A percentile compares a stretch with the other conserved stretches of the same genome.
Evolutionary conservation across 1,284 basidiomycete genomes (phyloP).

Genomic region (Vanrija humicola): DNA sequence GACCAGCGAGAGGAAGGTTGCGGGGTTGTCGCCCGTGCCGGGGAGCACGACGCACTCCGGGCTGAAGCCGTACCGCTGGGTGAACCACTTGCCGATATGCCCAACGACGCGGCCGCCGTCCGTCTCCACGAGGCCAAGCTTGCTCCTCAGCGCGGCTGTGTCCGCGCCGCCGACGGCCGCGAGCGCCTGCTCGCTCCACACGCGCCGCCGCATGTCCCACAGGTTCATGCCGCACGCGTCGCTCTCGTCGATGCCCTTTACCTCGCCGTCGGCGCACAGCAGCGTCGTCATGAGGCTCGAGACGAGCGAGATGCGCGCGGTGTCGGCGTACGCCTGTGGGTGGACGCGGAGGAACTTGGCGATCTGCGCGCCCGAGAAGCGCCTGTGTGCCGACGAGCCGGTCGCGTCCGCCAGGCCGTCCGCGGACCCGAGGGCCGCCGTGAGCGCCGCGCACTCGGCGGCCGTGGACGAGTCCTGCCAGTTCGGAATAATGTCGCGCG

Average conservation of each 20-base stretch:
- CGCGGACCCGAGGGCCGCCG: slow-evolving; percentile 62
- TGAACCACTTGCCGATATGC: slow-evolving; percentile 66
- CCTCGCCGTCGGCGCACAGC: slow-evolving; percentile 55
- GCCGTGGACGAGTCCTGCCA: slow-evolving; percentile 90
- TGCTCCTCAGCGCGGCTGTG: slow-evolving; percentile 64
- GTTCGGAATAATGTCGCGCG: slow-evolving; percentile 68
- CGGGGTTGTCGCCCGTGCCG: slow-evolving; percentile 89
- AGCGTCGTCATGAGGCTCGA: slow-evolving; percentile 80
- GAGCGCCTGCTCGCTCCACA: slow-evolving; percentile 64
- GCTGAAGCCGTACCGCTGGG: slow-evolving; percentile 68
- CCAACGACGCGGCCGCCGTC: slow-evolving; percentile 67
- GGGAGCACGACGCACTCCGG: slow-evolving; percentile 76
- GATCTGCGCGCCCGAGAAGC: slow-evolving; percentile 85
- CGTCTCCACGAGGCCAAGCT: slow-evolving; percentile 70
- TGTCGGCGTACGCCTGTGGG: slow-evolving; percentile 62
- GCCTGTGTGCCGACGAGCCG: slow-evolving; percentile 78
- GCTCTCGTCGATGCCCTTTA: slow-evolving; percentile 48
- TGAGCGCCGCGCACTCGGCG: slow-evolving; percentile 66
- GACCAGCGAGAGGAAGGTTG: slow-evolving; percentile 70
- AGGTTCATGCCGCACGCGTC: slow-evolving; percentile 92
- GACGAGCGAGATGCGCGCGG: slow-evolving; percentile 71
- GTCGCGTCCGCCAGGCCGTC: slow-evolving; percentile 68
- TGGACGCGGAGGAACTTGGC: slow-evolving; percentile 62
- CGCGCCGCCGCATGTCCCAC: slow-evolving; percentile 62
- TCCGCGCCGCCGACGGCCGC: slow-evolving; percentile 51